These are phyloP conservation scores for Mycena polygramma DNA, from an alignment of 768 basidiomycete species.

Conservation along the genomic window DNA sequence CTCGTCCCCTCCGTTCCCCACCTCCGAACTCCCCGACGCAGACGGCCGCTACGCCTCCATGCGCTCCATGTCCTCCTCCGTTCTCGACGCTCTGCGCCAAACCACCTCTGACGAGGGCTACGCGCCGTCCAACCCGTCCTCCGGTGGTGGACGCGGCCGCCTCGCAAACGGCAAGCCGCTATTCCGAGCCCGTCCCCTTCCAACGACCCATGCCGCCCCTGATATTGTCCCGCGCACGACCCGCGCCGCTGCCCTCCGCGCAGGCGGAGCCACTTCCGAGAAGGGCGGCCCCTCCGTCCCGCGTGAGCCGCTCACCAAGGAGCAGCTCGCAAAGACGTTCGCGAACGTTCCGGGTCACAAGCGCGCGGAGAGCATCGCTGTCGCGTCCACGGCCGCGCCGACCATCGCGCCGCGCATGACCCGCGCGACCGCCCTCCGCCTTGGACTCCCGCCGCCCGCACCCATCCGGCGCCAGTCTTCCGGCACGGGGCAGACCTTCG, in stretches of 20 bases:
- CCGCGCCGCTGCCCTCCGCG: constrained; percentile 79
- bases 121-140: constrained; percentile 59
- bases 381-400: constrained; percentile 83
- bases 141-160: constrained; percentile 51
- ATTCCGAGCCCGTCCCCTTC: constrained; percentile 80
- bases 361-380: constrained; percentile 72
- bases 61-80: constrained; percentile 62
- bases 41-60: constrained; percentile 52
- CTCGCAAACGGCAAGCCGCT: constrained; percentile 58
- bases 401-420: constrained; percentile 81
- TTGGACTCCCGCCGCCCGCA: constrained; percentile 64
- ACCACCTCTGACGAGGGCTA: constrained; percentile 58
- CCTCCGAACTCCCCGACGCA: constrained; percentile 70
- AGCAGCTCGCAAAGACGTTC: constrained; percentile 74
- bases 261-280: constrained; percentile 63
- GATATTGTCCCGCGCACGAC: constrained; percentile 85
- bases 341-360: constrained; percentile 88
- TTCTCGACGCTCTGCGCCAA: constrained; percentile 58
- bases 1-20: constrained; percentile 86
- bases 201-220: constrained; percentile 70
- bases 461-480: constrained; percentile 56
- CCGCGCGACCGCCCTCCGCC: constrained; percentile 76
- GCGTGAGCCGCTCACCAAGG: constrained; percentile 70
- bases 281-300: constrained; percentile 56
- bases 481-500: constrained; percentile 65